A percentile compares a stretch with the other conserved stretches of the same genome.
Evolutionary conservation across 306 rosid species (phyloP).

Genomic region (Begonia masoniana): DNA sequence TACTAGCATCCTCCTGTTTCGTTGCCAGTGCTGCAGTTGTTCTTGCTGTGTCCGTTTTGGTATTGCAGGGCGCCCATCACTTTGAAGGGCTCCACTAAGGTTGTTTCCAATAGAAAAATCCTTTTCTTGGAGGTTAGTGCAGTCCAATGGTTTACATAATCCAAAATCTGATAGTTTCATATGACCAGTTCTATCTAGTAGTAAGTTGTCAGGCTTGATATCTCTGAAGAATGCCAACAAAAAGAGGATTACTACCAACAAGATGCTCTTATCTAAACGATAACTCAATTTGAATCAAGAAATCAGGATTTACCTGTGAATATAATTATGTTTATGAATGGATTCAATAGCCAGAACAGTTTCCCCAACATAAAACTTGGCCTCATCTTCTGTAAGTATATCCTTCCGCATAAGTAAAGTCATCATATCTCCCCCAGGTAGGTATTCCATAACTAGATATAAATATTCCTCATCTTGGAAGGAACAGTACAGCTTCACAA

Average conservation of each 20-base stretch:
- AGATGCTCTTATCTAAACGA: neutral
- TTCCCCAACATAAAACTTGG: conserved; percentile 94
- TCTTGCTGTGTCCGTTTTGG: conserved; percentile 97
- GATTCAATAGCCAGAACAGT: conserved; percentile 94
- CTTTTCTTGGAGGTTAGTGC: conserved; percentile 89
- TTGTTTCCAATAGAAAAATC: conserved; percentile 72
- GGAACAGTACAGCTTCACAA: conserved; percentile 89
- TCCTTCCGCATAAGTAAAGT: conserved; percentile 97
- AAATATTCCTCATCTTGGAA: conserved; percentile 92
- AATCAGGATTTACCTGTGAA: conserved; percentile 54
- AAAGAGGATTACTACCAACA: conserved; percentile 8
- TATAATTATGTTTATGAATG: conserved; percentile 91
- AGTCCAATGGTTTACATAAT: conserved; percentile 91
- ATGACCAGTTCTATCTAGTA: conserved; percentile 84
- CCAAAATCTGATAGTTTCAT: conserved; percentile 98
- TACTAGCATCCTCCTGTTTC: conserved; percentile 97
- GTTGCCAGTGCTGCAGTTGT: conserved; percentile 98
- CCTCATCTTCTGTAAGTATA: conserved; percentile 86
- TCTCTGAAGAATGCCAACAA: conserved; percentile 49
- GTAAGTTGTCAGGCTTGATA: conserved; percentile 97
- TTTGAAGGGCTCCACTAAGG: conserved; percentile 87
- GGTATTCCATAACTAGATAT: conserved; percentile 98
- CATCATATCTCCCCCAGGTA: conserved; percentile 99
- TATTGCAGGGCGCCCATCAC: conserved; percentile 78
- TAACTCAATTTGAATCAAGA: too few species aligned